Base-by-base conservation (phyloP, 352 stramenopile genomes). In the Phytophthora fragariaefolia region DNA sequence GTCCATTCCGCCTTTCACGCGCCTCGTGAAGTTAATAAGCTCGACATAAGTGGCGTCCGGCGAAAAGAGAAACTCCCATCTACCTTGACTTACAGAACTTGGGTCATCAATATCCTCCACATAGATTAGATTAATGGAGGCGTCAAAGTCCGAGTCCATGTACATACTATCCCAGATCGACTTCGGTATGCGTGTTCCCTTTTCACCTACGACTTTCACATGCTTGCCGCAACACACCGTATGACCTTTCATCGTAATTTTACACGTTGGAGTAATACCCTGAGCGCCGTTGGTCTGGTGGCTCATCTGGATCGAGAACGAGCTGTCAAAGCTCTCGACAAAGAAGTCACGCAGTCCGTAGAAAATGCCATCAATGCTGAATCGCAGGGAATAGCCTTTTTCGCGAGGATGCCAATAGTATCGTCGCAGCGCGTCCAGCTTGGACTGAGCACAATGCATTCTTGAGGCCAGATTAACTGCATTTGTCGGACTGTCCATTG, bases 81-180 rank as follows among this genome's bases (percentile, higher is more conserved):
- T 74, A 2, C 84, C 84, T 6, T 76, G 73, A 4, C 69, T 66
- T 23, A 81, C 67, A 4, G 60, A 61, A n/a, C 59, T 71, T 28
- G 49, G 45, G 12, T 82, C 74, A 1, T 78, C 56, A 10, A 86
- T 22, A 20, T 91, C 73, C 27, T 91, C 80, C 13, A 90, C 82
- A 59, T 89, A 92, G 55, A 89, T 83, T 9, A 94, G 49, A 24
- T 77, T 80, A 20, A 90, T 71, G 6, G 67, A 79, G 8, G 73
- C 73, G 20, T 84, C 71, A 68, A 91, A 91, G 58, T 92, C 80
- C 2, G 83, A 82, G 49, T 92, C 75, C 34, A 92, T 70, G 59
- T 90, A 90, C 84, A 93, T 91, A 24, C 76, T 71, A 24, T 89
- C 79, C 85, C 85, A 94, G n/a, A 91, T 73, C 6, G 83, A 87